Conservation (phyloP, 1,284 basidiomycete species). For the Trichosporon sp. region DNA sequence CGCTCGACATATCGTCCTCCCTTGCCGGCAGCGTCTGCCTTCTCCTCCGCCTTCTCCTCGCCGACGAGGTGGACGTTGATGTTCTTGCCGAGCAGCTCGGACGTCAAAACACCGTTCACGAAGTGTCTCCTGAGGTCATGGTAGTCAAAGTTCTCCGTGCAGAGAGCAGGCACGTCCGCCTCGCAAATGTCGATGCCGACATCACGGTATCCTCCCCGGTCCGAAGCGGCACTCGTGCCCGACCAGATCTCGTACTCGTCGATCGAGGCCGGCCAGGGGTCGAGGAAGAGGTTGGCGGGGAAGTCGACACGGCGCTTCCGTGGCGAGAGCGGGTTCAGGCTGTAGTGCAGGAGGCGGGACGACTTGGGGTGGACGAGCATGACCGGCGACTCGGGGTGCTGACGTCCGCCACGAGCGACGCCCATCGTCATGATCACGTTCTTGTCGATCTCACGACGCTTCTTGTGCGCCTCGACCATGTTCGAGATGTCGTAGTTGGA, state of each 20-base stretch:
- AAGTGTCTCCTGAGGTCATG: slow-evolving; percentile 86
- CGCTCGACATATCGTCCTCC: slow-evolving; percentile 77
- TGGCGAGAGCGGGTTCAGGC: slow-evolving; percentile 42
- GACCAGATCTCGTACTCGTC: slow-evolving; percentile 81
- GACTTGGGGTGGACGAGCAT: slow-evolving; percentile 47
- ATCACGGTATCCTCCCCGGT: slow-evolving; percentile 40
- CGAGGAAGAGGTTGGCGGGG: slow-evolving; percentile 45
- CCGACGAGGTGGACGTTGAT: slow-evolving; percentile 83
- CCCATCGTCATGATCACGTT: slow-evolving; percentile 96
- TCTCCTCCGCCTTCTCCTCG: slow-evolving; percentile 13
- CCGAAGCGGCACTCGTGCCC: slow-evolving; percentile 40
- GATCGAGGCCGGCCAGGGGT: slow-evolving; percentile 51
- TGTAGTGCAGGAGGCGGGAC: slow-evolving; percentile 42
- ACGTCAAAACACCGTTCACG: slow-evolving; percentile 91
- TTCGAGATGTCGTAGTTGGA: slow-evolving; percentile 87
- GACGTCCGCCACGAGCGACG: slow-evolving; percentile 52
- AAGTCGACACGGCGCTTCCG: slow-evolving; percentile 39
- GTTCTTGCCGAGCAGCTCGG: slow-evolving; percentile 90
- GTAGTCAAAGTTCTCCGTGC: slow-evolving; percentile 99
- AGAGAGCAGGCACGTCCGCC: slow-evolving; percentile 72
- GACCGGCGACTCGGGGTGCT: slow-evolving; percentile 46
- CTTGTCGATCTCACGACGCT: slow-evolving; percentile 77
- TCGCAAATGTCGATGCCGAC: slow-evolving; percentile 53
- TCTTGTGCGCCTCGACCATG: slow-evolving; percentile 82
- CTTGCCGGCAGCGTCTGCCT: slow-evolving; percentile 10